These are phyloP conservation scores for Malassezia yamatoensis DNA, from an alignment of 1,284 basidiomycete species.

Conservation along the genomic window DNA sequence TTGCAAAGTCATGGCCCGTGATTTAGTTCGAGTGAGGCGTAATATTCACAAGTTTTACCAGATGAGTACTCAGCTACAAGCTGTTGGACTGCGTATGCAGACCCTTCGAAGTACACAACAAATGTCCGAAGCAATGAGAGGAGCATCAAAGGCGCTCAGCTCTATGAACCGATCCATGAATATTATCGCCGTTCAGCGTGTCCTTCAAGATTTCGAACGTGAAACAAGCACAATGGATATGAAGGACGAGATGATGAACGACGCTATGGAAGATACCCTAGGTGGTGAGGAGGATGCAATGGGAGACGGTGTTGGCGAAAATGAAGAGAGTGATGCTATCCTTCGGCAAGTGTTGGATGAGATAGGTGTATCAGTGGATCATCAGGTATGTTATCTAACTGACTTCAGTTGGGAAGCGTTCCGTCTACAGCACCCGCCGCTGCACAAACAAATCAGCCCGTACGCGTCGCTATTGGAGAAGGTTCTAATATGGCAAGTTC, in stretches of 20 bases:
- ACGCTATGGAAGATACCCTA: conserved; percentile 96
- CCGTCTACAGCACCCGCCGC: conserved; percentile 28
- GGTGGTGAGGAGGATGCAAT: conserved; percentile 57
- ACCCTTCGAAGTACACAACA: conserved; percentile 92
- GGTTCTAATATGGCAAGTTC: conserved; percentile 10
- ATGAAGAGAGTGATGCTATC: conserved; percentile 91
- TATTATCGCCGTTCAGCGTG: conserved; percentile 82
- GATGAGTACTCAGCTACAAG: conserved; percentile 96
- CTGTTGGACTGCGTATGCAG: conserved; percentile 89
- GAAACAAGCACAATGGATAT: conserved; percentile 98
- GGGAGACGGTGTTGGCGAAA: conserved; percentile 57
- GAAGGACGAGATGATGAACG: conserved; percentile 99
- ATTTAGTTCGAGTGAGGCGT: conserved; percentile 84
- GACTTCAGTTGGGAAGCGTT: conserved; percentile 32
- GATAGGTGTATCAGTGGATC: conserved; percentile 82
- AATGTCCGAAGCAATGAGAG: conserved; percentile 99
- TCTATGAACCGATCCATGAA: conserved; percentile 95
- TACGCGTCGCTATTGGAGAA: conserved; percentile 40
- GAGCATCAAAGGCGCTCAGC: conserved; percentile 92
- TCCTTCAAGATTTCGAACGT: conserved; percentile 95
- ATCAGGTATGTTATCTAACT: conserved; percentile 59
- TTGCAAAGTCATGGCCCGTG: conserved; percentile 98
- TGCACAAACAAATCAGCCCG: conserved; percentile 26
- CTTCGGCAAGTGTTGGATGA: conserved; percentile 93
- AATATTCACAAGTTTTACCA: conserved; percentile 98